Base-by-base conservation (phyloP, 1,284 basidiomycete genomes). In the Fomitopsis palustris region DNA sequence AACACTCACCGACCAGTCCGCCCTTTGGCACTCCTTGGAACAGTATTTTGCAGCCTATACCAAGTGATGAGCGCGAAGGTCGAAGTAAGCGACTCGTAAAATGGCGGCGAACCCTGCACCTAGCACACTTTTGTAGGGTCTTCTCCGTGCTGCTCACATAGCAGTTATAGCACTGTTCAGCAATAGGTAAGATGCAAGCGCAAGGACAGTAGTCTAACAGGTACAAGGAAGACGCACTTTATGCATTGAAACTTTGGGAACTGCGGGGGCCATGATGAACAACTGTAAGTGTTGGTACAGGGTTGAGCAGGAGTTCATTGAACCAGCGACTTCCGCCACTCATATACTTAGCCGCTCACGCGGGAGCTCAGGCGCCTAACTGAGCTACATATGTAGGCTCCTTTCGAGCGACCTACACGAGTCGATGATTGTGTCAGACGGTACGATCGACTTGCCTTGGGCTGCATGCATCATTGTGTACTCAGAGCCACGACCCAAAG, bases 21-120 rank as follows among this genome's bases (percentile, higher is more conserved):
- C 63, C 38, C 62, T 66, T 43, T 72, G 70, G 43, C 68, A 72
- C n/a, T 69, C 69, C 31, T 64, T 66, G 6, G 69, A 72, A 58
- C 70, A 72, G 54, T 72, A 72, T 21, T 61, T 61, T 47, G 65
- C 66, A 54, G 68, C 68, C 72, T 70, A 35, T 49, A 33, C n/a
- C n/a, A n/a, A 21, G 42, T 60, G 33, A 56, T 58, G 35, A 38
- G 31, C 5, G n/a, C 33, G 31, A 49, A 10, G 37, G 37, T 31
- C 4, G 23, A 25, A 14, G 42, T 27, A 14, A 55, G 29, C 14
- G n/a, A 19, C 23, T 19, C 39, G 4, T 43, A 9, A 9, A 10
- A 21, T 16, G 17, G 9, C 7, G 2, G 53, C 62, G 29, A 19
- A 67, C 69, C 59, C 63, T 67, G 57, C 69, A 70, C 27, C 64